A percentile compares a stretch with the other conserved stretches of the same genome.
phyloP scores from a whole-genome alignment of 2,329 filamentous ascomycete species.

The Venturia effusa region DNA sequence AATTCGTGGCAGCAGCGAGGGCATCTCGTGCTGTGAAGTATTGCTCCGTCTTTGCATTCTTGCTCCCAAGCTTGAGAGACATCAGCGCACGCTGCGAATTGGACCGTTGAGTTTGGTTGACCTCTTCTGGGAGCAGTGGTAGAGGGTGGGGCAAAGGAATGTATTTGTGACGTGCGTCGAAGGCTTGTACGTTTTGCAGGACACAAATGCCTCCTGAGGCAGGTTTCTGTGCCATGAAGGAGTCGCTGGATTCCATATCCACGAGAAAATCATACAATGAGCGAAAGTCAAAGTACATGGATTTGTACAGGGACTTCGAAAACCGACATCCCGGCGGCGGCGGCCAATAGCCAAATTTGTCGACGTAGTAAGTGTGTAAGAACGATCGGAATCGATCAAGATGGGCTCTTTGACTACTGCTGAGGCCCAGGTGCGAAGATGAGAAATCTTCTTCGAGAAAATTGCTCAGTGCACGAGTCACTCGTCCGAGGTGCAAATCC shows the following conservation, averaged over 20 bases:
- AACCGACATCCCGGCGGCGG: slow-evolving; percentile 44
- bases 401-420: slow-evolving; percentile 50
- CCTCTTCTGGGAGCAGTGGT: slow-evolving; percentile 50
- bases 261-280: slow-evolving; percentile 61
- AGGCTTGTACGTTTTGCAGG: slow-evolving; percentile 54
- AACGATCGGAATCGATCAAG: slow-evolving; percentile 63
- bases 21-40: slow-evolving; percentile 43
- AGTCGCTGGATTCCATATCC: slow-evolving; percentile 45
- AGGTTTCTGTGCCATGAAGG: slow-evolving; percentile 40
- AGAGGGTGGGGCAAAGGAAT: slow-evolving; percentile 52
- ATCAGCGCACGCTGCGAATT: slow-evolving; percentile 24
- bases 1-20: slow-evolving; percentile 39
- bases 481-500: slow-evolving; percentile 49
- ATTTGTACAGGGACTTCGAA: slow-evolving; percentile 45
- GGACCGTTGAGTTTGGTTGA: slow-evolving; percentile 15
- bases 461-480: slow-evolving; percentile 46
- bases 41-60: slow-evolving; percentile 16
- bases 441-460: slow-evolving; percentile 66
- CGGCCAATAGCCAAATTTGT: slow-evolving; percentile 62
- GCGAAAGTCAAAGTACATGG: slow-evolving; percentile 60
- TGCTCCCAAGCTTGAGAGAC: slow-evolving; percentile 25
- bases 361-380: slow-evolving; percentile 54
- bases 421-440: slow-evolving; percentile 53
- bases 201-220: slow-evolving; percentile 60
- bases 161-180: slow-evolving; percentile 53